phyloP scores from a whole-genome alignment of 75 land plant species.

The Cunninghamia lanceolata region DNA sequence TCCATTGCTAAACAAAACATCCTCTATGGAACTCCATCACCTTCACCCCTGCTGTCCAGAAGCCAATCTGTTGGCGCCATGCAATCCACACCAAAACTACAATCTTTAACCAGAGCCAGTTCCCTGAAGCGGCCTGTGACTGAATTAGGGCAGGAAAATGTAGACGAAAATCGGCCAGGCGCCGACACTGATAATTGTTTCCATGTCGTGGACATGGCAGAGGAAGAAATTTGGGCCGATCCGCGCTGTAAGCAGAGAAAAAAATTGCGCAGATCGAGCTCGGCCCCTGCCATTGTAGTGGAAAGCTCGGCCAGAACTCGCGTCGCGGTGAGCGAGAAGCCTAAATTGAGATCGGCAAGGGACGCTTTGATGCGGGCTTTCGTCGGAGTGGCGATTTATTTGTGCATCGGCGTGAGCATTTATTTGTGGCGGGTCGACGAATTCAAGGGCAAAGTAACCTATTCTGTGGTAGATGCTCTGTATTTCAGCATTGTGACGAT shows the following conservation, averaged over 20 bases:
- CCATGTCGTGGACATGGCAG: not conserved
- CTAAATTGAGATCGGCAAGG: not conserved
- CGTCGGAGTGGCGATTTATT: constrained; percentile 29
- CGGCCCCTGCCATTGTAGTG: not conserved
- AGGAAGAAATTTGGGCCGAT: too few relatives aligned
- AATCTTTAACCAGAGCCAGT: not conserved
- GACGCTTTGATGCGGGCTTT: constrained; percentile 24
- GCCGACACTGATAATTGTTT: not conserved
- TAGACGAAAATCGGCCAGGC: not conserved
- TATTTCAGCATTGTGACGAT: constrained; percentile 77
- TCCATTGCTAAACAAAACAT: not conserved
- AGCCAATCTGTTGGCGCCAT: not conserved
- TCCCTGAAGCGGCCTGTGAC: not conserved
- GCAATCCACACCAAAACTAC: too few relatives aligned
- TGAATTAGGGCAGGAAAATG: not conserved
- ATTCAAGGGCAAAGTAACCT: constrained; percentile 29
- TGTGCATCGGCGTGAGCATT: constrained; percentile 26
- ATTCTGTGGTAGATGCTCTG: constrained; percentile 51
- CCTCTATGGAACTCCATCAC: not conserved
- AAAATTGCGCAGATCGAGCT: not conserved
- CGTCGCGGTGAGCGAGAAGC: not conserved
- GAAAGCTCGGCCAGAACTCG: not conserved
- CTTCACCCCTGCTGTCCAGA: not conserved
- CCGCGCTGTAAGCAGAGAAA: not conserved
- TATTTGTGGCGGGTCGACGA: constrained; percentile 22